These are phyloP conservation scores for Coniferiporia weirii DNA, from an alignment of 1,284 basidiomycete genomes.

Conservation along the genomic window DNA sequence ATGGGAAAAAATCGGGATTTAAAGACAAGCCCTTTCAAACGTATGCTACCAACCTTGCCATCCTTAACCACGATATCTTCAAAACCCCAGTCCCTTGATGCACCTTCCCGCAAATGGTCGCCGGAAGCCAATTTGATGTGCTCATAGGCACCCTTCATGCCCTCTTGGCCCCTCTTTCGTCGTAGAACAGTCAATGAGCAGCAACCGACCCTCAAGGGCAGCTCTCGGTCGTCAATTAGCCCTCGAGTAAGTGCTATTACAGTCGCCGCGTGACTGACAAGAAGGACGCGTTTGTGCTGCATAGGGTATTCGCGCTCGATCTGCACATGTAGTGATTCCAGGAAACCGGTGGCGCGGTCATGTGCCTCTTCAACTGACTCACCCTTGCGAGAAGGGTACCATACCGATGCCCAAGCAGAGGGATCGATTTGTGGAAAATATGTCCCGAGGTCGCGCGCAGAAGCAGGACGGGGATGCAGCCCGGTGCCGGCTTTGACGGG, in stretches of 20 bases:
- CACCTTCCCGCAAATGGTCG: slow-evolving; percentile 53
- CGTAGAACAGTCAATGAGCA: slow-evolving; percentile 58
- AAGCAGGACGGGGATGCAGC: slow-evolving; percentile 64
- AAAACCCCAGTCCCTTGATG: slow-evolving; percentile 75
- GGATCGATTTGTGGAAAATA: slow-evolving; percentile 60
- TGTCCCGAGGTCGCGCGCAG: slow-evolving; percentile 43
- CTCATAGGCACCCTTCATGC: slow-evolving; percentile 41
- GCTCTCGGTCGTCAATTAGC: slow-evolving; percentile 46
- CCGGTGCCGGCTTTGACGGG: slow-evolving; percentile 63
- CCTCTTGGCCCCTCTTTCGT: slow-evolving; percentile 25
- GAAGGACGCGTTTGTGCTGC: slow-evolving; percentile 47
- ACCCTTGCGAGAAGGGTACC: slow-evolving; percentile 67
- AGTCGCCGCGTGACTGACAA: slow-evolving; percentile 79
- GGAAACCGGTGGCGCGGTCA: slow-evolving; percentile 49
- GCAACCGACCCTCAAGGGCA: slow-evolving; percentile 60
- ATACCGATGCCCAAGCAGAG: slow-evolving; percentile 54
- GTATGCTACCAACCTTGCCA: slow-evolving; percentile 35
- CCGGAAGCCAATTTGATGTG: slow-evolving; percentile 47
- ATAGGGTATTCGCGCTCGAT: slow-evolving; percentile 40
- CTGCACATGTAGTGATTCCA: slow-evolving; percentile 47
- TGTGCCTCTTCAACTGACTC: slow-evolving; percentile 66
- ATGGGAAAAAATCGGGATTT: background rate
- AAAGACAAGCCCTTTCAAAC: background rate
- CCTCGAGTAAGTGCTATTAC: slow-evolving; percentile 64
- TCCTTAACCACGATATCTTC: slow-evolving; percentile 57